A percentile compares a stretch with the other conserved stretches of the same genome.
Conservation (phyloP, 2,329 filamentous ascomycete species). For the Fusarium humuli region DNA sequence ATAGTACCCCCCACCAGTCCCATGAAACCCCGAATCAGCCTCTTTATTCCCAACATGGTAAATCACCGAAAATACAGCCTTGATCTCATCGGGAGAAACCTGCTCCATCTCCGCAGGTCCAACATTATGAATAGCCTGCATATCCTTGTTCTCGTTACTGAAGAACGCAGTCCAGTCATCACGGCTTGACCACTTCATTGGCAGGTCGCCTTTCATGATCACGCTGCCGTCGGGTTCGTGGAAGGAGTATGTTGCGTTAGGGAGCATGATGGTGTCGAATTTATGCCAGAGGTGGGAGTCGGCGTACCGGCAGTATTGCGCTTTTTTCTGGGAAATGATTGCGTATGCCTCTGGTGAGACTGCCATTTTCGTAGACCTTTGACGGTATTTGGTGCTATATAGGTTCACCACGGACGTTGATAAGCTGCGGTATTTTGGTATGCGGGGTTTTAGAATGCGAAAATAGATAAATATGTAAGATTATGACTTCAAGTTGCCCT, state of each 20-base stretch:
- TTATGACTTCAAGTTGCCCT: not conserved
- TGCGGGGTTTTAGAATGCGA: not conserved
- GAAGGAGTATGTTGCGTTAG: constrained; percentile 11
- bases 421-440: not conserved
- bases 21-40: not conserved
- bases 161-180: constrained; percentile 14
- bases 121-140: constrained; percentile 22
- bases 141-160: constrained; percentile 2
- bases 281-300: constrained; percentile 27
- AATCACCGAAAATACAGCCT: constrained; percentile 9
- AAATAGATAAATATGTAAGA: accelerated
- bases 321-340: constrained; percentile 32
- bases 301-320: constrained; percentile 24
- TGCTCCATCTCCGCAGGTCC: constrained; percentile 25
- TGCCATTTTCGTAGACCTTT: too few relatives aligned
- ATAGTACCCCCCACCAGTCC: constrained; percentile 25
- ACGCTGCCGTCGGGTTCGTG: constrained; percentile 2
- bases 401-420: too few relatives aligned
- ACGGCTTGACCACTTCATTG: not conserved
- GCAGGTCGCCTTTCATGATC: not conserved
- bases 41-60: constrained; percentile 18
- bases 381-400: too few relatives aligned
- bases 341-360: not conserved
- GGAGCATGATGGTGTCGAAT: constrained; percentile 21
- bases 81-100: not conserved